Percentiles rank a stretch among this genome's conserved stretches.
Conservation (phyloP, 2,329 filamentous ascomycete species). For the Scytalidium lignicola region DNA sequence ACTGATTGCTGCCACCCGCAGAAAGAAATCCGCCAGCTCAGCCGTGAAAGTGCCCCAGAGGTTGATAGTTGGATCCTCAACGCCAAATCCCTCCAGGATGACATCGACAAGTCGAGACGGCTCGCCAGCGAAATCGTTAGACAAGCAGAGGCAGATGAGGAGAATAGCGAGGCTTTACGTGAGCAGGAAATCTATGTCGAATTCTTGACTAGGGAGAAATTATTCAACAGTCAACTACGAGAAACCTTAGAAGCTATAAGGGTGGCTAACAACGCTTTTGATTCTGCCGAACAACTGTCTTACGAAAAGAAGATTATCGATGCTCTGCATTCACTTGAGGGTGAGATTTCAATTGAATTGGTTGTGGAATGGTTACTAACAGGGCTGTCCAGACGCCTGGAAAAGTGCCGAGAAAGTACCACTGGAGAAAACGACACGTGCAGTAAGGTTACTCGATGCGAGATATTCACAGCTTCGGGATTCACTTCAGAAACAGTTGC, state of each 20-base stretch:
- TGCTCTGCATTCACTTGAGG: conserved; percentile 51
- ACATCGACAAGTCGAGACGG: conserved; percentile 74
- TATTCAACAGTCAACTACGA: conserved; percentile 54
- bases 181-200: conserved; percentile 48
- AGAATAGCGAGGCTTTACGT: conserved; percentile 29
- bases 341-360: conserved; percentile 31
- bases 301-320: conserved; percentile 52
- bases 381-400: conserved; percentile 44
- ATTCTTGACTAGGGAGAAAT: conserved; percentile 53
- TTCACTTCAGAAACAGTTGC: conserved; percentile 60
- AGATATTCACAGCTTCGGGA: conserved; percentile 62
- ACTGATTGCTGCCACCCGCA: conserved; percentile 3
- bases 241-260: conserved; percentile 46
- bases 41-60: conserved; percentile 70
- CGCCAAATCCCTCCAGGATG: conserved; percentile 77
- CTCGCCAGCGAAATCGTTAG: conserved; percentile 78
- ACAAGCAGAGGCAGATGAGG: conserved; percentile 62
- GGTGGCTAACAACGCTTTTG: conserved; percentile 55
- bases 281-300: conserved; percentile 53
- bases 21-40: conserved; percentile 66
- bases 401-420: conserved; percentile 53
- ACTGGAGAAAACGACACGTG: conserved; percentile 55
- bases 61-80: conserved; percentile 83
- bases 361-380: conserved; percentile 18
- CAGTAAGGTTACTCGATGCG: conserved; percentile 59